A percentile compares a stretch with the other conserved stretches of the same genome.
These are phyloP conservation scores for Penicillium sp. DNA, from an alignment of 2,329 filamentous ascomycete species.

Conservation along the genomic window DNA sequence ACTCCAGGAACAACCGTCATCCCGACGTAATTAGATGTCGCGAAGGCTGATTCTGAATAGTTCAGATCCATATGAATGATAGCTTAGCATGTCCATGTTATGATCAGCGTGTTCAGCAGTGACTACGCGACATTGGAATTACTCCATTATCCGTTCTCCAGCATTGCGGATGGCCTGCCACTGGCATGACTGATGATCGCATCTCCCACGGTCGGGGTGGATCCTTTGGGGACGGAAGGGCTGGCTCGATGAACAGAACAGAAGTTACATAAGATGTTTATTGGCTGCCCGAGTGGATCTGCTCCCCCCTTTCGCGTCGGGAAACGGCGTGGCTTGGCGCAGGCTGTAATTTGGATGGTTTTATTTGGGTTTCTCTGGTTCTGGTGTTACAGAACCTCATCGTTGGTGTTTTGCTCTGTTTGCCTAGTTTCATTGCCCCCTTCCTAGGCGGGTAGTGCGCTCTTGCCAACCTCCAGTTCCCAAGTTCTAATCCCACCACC, in stretches of 20 bases:
- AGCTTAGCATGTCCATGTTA: not conserved
- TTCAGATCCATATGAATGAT: not conserved
- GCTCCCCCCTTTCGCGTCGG: constrained; percentile 9
- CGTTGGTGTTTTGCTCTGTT: not conserved
- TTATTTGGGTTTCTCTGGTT: constrained; percentile 4
- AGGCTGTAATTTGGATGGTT: constrained; percentile 9
- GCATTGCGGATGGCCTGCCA: not conserved
- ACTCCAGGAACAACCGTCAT: constrained; percentile 5
- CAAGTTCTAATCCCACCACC: constrained; percentile 7
- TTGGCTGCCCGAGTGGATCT: not conserved
- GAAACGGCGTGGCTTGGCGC: constrained; percentile 9
- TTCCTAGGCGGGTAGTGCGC: not conserved
- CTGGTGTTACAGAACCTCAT: not conserved
- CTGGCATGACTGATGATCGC: constrained; percentile 2
- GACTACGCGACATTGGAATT: not conserved
- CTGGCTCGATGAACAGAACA: not conserved
- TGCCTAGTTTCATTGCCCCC: not conserved
- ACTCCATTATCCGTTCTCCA: not conserved
- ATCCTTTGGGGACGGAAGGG: constrained; percentile 7
- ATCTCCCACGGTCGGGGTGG: constrained; percentile 5
- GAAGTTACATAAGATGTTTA: not conserved
- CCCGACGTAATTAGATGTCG: not conserved
- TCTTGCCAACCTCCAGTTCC: not conserved
- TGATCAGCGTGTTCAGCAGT: not conserved
- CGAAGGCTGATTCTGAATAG: not conserved